These are phyloP conservation scores for Talaromyces liani DNA, from an alignment of 495 filamentous ascomycete species.

Conservation along the genomic window DNA sequence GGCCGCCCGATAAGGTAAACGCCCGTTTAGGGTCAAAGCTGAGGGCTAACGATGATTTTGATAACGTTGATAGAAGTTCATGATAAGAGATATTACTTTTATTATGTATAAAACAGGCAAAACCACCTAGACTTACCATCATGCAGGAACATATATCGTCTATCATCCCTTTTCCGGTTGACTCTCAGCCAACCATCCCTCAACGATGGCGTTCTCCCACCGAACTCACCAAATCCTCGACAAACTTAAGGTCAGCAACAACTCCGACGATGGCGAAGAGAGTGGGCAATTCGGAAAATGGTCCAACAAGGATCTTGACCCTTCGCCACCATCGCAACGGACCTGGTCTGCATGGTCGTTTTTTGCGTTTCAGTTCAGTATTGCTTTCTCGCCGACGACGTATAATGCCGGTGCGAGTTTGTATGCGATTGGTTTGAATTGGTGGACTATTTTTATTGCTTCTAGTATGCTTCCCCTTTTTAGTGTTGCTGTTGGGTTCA, in stretches of 20 bases:
- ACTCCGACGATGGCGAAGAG: not conserved
- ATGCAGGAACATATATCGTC: not conserved
- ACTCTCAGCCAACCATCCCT: not conserved
- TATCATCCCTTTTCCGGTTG: not conserved
- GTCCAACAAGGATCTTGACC: slow-evolving; percentile 9
- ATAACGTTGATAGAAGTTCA: not conserved
- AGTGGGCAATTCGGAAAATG: slow-evolving; percentile 4
- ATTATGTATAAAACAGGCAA: not conserved
- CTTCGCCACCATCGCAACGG: not conserved
- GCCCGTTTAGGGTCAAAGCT: not conserved
- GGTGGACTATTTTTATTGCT: slow-evolving; percentile 8
- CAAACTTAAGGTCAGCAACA: not conserved
- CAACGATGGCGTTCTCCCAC: not conserved
- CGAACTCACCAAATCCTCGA: not conserved
- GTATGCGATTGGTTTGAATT: slow-evolving; percentile 6
- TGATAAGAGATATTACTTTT: not conserved
- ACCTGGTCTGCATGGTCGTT: slow-evolving; percentile 7
- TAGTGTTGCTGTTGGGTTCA: not conserved
- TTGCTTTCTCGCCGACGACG: slow-evolving; percentile 5
- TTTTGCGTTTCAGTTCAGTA: slow-evolving; percentile 4
- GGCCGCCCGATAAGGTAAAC: not conserved
- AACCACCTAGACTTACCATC: not conserved
- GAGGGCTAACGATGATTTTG: not conserved
- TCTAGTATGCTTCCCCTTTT: not conserved
- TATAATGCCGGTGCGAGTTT: slow-evolving; percentile 5